These are phyloP conservation scores for Obba rivulosa DNA, from an alignment of 768 basidiomycete genomes.

Conservation along the genomic window DNA sequence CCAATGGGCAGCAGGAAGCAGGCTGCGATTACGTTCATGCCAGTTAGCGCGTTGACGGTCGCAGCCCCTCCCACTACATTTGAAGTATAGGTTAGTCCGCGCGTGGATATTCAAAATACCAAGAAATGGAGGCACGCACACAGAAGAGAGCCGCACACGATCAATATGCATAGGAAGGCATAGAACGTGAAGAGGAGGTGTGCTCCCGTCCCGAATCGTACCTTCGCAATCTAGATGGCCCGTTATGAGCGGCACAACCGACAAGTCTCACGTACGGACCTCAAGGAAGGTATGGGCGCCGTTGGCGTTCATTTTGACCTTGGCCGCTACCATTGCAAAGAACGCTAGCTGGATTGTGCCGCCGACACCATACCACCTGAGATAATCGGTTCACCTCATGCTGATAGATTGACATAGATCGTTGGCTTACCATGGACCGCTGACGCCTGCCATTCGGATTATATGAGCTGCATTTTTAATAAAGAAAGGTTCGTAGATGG, in stretches of 20 bases:
- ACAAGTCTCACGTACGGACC: conserved; percentile 15
- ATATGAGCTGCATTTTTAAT: not conserved
- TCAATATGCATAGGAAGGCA: conserved; percentile 43
- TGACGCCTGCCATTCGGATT: conserved; percentile 27
- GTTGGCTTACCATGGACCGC: conserved; percentile 41
- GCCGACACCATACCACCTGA: conserved; percentile 46
- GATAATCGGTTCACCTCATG: conserved; percentile 29
- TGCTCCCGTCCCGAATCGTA: conserved; percentile 39
- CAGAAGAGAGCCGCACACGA: conserved; percentile 46
- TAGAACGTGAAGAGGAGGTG: conserved; percentile 51
- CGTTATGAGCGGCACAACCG: not conserved
- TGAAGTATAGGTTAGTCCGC: not conserved
- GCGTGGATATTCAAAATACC: conserved; percentile 25
- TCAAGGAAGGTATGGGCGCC: conserved; percentile 55
- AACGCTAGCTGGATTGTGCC: conserved; percentile 49
- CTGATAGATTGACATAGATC: too few relatives aligned
- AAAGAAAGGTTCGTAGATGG: not conserved
- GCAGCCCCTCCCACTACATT: conserved; percentile 22
- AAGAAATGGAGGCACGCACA: conserved; percentile 26
- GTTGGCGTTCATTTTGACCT: conserved; percentile 57
- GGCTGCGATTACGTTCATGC: conserved; percentile 25
- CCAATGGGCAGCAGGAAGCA: conserved; percentile 26
- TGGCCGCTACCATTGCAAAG: conserved; percentile 48
- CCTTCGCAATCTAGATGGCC: conserved; percentile 37
- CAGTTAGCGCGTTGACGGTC: conserved; percentile 25